Evolutionary conservation across 257 asterid species (phyloP), one percentile per base, ranked within the genome.

Genomic region (Nicotiana sylvestris): DNA sequence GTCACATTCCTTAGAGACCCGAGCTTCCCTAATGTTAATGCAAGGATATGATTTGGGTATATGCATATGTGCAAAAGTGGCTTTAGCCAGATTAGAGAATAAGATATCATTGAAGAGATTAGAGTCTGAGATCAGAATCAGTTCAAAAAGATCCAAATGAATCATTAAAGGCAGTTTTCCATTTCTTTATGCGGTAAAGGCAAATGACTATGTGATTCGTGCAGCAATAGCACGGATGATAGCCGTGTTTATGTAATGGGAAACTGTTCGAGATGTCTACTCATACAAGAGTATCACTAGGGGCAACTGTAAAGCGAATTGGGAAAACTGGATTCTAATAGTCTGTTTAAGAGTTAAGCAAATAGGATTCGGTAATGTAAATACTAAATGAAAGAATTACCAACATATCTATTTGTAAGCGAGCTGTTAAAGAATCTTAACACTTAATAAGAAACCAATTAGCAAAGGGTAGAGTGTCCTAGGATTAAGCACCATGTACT

Each of bases 391-490:
- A 43, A 43, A 64, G 30, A 43, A 21, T 43, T 17, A 43, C 35
- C 6, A 43, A 43, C 29, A 70, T 5, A 70, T 70, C 5, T 9
- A 70, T 70, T 43, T 70, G 58, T 46, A 72, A 46, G n/a, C 37
- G 3, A 21, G 60, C 58, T 21, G 37, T 12, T 72, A 43, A 72
- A 43, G 58, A 72, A 58, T 55, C 78, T 72, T 49, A 72, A 72
- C 78, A 72, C 57, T 69, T 72, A 51, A 11, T 46, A 33, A 21
- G 78, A 70, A 70, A 43, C 60, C 13, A 3, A 72, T 43, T 25
- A 33, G 78, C 60, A 72, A 43, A 72, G 78, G 56, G 13, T 72
- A 72, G 35, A 43, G 37, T 21, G 78, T 72, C 37, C 65, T 72
- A 46, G 60, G 78, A 9, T 43, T 70, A n/a, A 43, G 60, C 35